Percentiles rank a stretch among this genome's conserved stretches.
Evolutionary conservation across 2,329 filamentous ascomycete genomes (phyloP).

Genomic region (Tolypocladium cylindrosporum): DNA sequence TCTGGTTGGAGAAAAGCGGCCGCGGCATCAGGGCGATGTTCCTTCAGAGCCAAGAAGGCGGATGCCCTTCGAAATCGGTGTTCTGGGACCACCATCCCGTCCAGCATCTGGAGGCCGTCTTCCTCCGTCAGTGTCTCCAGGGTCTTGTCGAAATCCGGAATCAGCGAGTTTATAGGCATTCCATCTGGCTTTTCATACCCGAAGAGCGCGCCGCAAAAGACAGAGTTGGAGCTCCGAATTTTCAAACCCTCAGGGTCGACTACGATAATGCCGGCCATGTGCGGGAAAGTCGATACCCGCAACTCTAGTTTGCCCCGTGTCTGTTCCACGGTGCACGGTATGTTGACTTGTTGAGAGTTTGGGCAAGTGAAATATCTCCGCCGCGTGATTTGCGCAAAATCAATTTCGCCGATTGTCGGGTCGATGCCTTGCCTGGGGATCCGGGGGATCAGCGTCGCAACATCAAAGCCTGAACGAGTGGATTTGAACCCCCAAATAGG

Average conservation of each 20-base stretch:
- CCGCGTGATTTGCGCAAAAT: conserved; percentile 64
- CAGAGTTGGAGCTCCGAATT: conserved; percentile 88
- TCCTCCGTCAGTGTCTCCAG: conserved; percentile 75
- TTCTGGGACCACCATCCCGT: conserved; percentile 95
- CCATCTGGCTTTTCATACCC: conserved; percentile 80
- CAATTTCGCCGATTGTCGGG: conserved; percentile 60
- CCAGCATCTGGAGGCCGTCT: conserved; percentile 71
- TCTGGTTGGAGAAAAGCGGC: conserved; percentile 74
- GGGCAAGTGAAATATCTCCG: conserved; percentile 77
- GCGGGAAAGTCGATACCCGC: conserved; percentile 85
- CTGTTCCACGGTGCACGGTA: conserved; percentile 75
- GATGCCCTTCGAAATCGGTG: conserved; percentile 88
- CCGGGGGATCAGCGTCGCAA: conserved; percentile 70
- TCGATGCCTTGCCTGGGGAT: conserved; percentile 69
- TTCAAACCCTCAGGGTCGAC: conserved; percentile 68
- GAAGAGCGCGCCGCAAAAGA: conserved; percentile 87
- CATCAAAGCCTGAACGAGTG: conserved; percentile 57
- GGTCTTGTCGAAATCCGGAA: conserved; percentile 81
- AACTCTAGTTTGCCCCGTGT: conserved; percentile 60
- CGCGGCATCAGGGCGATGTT: conserved; percentile 70
- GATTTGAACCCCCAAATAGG: conserved; percentile 76
- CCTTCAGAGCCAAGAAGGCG: conserved; percentile 71
- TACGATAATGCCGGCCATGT: conserved; percentile 95
- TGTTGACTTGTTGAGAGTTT: conserved; percentile 65
- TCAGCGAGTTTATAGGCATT: conserved; percentile 65